Percentiles rank a stretch among this genome's conserved stretches.
phyloP scores from a whole-genome alignment of 257 asterid genomes.

The Nicotiana paniculata region DNA sequence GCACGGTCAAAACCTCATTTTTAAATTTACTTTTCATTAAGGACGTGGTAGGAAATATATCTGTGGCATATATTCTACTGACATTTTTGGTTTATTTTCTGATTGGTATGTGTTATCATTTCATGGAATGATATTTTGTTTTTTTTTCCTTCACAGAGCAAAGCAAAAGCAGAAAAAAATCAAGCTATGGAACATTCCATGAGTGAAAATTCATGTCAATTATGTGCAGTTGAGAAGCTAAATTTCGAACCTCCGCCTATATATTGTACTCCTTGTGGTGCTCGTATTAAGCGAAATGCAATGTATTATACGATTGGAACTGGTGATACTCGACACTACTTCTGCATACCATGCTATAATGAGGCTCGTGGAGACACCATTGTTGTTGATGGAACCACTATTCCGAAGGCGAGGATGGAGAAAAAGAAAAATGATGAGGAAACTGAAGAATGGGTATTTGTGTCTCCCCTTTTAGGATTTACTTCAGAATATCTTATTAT shows the following conservation, averaged over 20 bases:
- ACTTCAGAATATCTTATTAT: not conserved
- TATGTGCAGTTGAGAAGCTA: constrained; percentile 98
- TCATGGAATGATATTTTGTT: not conserved
- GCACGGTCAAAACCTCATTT: not conserved
- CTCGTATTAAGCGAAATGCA: constrained; percentile 90
- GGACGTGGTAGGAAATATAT: not conserved
- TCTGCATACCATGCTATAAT: constrained; percentile 86
- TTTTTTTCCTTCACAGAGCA: constrained; percentile 49
- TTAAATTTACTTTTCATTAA: not conserved
- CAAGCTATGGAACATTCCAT: constrained; percentile 90
- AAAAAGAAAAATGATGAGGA: constrained; percentile 92
- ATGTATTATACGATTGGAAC: constrained; percentile 83
- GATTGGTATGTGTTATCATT: not conserved
- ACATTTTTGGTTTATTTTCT: not conserved
- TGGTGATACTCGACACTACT: constrained; percentile 92
- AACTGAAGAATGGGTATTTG: constrained; percentile 90
- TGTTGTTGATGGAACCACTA: constrained; percentile 55
- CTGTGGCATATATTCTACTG: not conserved
- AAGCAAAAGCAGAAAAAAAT: constrained; percentile 86
- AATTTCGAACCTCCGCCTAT: constrained; percentile 95
- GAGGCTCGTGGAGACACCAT: constrained; percentile 89
- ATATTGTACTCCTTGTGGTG: constrained; percentile 92
- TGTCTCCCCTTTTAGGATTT: not conserved
- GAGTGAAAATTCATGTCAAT: constrained; percentile 96
- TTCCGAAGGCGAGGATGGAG: constrained; percentile 77